Evolutionary conservation across 768 basidiomycete species (phyloP).

Genomic region (Suillus bovinus): DNA sequence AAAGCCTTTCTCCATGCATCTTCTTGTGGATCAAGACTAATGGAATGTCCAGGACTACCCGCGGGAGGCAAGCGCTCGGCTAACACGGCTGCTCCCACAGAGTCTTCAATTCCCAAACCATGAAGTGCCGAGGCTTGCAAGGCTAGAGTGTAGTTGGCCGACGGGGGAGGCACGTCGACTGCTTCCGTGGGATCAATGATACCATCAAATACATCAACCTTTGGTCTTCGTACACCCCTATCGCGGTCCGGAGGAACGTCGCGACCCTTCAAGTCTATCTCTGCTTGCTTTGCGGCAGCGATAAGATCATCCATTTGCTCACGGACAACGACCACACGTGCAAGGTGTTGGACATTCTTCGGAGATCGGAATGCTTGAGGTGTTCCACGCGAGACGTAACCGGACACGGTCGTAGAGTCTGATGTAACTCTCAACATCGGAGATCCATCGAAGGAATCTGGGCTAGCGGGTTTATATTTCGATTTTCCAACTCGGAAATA

Average conservation of each 20-base stretch:
- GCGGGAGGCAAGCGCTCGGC: slow-evolving; percentile 74
- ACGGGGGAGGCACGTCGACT: slow-evolving; percentile 75
- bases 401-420: slow-evolving; percentile 56
- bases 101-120: slow-evolving; percentile 73
- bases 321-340: slow-evolving; percentile 79
- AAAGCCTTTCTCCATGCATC: slow-evolving; percentile 77
- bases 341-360: slow-evolving; percentile 40
- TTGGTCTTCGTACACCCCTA: slow-evolving; percentile 38
- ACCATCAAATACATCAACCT: slow-evolving; percentile 45
- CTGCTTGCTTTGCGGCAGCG: slow-evolving; percentile 72
- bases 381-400: slow-evolving; percentile 39
- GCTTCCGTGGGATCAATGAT: slow-evolving; percentile 84
- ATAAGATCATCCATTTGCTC: slow-evolving; percentile 76
- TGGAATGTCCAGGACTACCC: slow-evolving; percentile 57
- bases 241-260: slow-evolving; percentile 48
- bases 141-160: slow-evolving; percentile 68
- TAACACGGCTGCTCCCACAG: slow-evolving; percentile 71
- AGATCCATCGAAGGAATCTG: slow-evolving; percentile 38
- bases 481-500: slow-evolving; percentile 69
- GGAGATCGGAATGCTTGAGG: slow-evolving; percentile 36
- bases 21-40: slow-evolving; percentile 50
- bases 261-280: slow-evolving; percentile 66
- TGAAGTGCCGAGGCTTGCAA: slow-evolving; percentile 74
- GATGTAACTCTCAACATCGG: slow-evolving; percentile 66
- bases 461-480: slow-evolving; percentile 62